phyloP scores from a whole-genome alignment of 2,329 filamentous ascomycete genomes.

The Tolypocladium ovalisporum region DNA sequence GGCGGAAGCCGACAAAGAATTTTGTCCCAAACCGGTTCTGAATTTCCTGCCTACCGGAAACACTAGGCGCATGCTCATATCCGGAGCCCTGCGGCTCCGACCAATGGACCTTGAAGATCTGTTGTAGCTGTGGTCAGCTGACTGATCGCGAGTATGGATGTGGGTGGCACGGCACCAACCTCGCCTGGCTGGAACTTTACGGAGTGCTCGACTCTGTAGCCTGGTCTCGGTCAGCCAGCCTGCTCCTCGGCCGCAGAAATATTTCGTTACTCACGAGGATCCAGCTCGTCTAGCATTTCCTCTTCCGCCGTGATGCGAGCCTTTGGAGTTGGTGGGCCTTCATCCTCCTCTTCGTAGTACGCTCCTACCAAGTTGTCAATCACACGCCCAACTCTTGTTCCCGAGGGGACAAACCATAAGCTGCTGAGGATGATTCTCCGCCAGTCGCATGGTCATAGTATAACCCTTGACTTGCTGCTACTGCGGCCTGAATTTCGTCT shows the following conservation, averaged over 20 bases:
- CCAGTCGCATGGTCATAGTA: slow-evolving; percentile 6
- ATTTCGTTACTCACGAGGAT: slow-evolving; percentile 24
- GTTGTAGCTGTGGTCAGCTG: background rate
- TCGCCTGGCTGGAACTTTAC: slow-evolving; percentile 28
- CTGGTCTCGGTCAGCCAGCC: slow-evolving; percentile 12
- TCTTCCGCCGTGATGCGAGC: slow-evolving; percentile 4
- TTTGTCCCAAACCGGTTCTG: slow-evolving; percentile 22
- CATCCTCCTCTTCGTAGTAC: slow-evolving; percentile 15
- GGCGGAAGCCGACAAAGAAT: slow-evolving; percentile 39
- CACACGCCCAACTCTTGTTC: slow-evolving; percentile 1
- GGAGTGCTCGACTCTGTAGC: slow-evolving; percentile 28
- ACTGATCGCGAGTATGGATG: background rate
- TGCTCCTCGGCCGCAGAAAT: background rate
- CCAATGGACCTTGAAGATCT: slow-evolving; percentile 48
- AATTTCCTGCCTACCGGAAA: slow-evolving; percentile 22
- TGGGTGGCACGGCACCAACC: slow-evolving; percentile 16
- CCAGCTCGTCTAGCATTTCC: slow-evolving; percentile 14
- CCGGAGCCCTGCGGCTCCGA: slow-evolving; percentile 35
- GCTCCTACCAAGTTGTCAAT: slow-evolving; percentile 1
- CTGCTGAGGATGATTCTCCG: slow-evolving; percentile 7
- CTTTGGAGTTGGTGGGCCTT: slow-evolving; percentile 12
- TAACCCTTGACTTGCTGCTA: slow-evolving; percentile 7
- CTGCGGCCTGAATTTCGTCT: slow-evolving; percentile 9
- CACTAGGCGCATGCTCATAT: slow-evolving; percentile 17
- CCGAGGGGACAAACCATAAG: slow-evolving; percentile 8